A percentile compares a stretch with the other conserved stretches of the same genome.
These are phyloP conservation scores for Penicillium glabrum DNA, from an alignment of 2,329 filamentous ascomycete genomes.

Conservation along the genomic window DNA sequence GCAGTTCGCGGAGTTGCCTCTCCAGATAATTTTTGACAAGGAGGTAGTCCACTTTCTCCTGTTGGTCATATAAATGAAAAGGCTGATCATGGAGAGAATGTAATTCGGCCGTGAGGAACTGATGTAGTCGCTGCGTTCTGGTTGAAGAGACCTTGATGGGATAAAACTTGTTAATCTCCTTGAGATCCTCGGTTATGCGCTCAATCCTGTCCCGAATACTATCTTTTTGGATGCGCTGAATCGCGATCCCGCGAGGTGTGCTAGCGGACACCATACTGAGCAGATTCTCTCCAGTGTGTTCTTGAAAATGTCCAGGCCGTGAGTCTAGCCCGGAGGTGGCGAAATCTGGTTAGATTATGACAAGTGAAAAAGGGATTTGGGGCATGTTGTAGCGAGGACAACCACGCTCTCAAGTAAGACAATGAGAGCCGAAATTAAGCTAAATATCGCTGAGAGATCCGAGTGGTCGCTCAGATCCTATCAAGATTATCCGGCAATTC, in stretches of 20 bases:
- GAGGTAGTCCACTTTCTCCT: slow-evolving; percentile 37
- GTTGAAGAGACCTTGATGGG: slow-evolving; percentile 48
- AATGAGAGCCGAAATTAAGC: background rate
- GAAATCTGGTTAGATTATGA: background rate
- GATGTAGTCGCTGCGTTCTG: slow-evolving; percentile 40
- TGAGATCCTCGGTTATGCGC: slow-evolving; percentile 47
- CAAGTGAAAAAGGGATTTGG: background rate
- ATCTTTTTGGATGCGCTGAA: slow-evolving; percentile 19
- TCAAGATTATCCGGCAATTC: background rate
- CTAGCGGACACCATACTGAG: slow-evolving; percentile 3
- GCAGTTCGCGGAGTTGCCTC: slow-evolving; percentile 33
- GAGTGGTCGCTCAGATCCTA: slow-evolving; percentile 3
- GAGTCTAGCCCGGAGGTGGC: background rate
- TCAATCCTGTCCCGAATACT: slow-evolving; percentile 45
- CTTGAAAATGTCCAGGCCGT: background rate
- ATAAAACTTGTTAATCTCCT: slow-evolving; percentile 52
- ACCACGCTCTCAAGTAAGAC: background rate
- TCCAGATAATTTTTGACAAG: slow-evolving; percentile 51
- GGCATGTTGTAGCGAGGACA: background rate
- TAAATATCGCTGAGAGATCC: slow-evolving; percentile 8
- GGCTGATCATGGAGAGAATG: slow-evolving; percentile 31
- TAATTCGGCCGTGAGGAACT: slow-evolving; percentile 48
- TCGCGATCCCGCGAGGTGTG: slow-evolving; percentile 1
- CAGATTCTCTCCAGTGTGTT: background rate
- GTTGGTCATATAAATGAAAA: slow-evolving; percentile 31